Base-by-base conservation (phyloP, 495 filamentous ascomycete genomes). In the Bombardia bombarda region DNA sequence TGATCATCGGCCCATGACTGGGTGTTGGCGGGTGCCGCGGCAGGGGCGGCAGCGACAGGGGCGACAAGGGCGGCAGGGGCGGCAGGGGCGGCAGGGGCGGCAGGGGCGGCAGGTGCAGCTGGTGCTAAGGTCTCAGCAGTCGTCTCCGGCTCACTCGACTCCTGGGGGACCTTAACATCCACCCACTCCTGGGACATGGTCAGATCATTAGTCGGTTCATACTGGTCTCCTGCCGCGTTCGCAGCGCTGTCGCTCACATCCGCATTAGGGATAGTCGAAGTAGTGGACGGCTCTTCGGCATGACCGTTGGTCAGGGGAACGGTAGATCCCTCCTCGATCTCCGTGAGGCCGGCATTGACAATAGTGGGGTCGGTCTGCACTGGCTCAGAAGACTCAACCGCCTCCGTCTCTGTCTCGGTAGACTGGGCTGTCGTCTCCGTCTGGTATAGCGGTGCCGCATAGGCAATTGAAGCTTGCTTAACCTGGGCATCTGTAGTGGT, bases 261-360 rank as follows among this genome's bases (percentile, higher is more conserved):
- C 3, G 80, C 69, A 52, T 59, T 52, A 23, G 65, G 66, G 13
- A 50, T 52, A 18, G 46, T 70, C 10, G 70, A 49, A 20, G 73
- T 60, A 28, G 53, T 12, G 4, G 50, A 25, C 3, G 68, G 54
- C 25, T 74, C 70, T 16, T 67, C 58, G 35, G 49, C 49, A 20
- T 76, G 77, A 25, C 78, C 77, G 38, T 69, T 77, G 26, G 70
- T 62, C 30, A 73, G 51, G n/a, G 67, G 62, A 3, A 57, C 49
- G 20, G 62, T 55, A 17, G 65, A 63, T 14, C 59, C 57, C 35
- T 65, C 59, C 7, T 72, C 64, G 33, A 68, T 70, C 63, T 94
- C 87, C 33, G 85, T 90, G 30, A 86, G 66, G 32, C 78, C 78
- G 24, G 86, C 89, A 56, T 90, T 76, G 45, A 75, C 82, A 45